Evolutionary conservation across 2,329 filamentous ascomycete genomes (phyloP), one percentile per base, ranked within the genome.

Genomic region (Alternaria metachromatica): DNA sequence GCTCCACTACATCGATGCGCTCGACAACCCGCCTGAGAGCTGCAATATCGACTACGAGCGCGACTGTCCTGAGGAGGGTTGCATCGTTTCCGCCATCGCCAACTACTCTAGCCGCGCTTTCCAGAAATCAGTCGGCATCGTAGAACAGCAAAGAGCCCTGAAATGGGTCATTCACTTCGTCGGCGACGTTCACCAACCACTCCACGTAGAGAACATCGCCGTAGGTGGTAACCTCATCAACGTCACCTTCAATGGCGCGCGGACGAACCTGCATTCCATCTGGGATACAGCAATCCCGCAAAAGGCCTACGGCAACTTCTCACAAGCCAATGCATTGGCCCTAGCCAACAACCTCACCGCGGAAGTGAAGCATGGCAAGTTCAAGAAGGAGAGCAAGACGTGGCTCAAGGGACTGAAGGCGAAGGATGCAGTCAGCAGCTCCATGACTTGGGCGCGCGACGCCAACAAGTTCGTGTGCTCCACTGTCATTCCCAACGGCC

Each of bases 151-250:
- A 61, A 80, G 83, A 53, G 84, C 84, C 0, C 71, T 87, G 20
- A 81, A 82, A 60, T 87, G 84, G 76, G 74, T 87, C 57, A 77
- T 87, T 21, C 85, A 80, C 56, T 86, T 87, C 71, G 80, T 96
- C 11, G 87, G 92, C 60, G 93, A 97, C 76, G 87, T 92, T 25
- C 88, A 88, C 63, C 93, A 94, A 74, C 92, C 91, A 0, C 82
- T 96, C 53, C 87, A 88, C 69, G 83, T 84, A 12, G 85, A 88
- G 72, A 81, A 78, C 44, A 72, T 81, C 13, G 80, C 79, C 7
- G 65, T 81, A 7, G 83, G 83, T 50, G 83, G 82, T 33, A 84
- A 84, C 69, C 73, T 70, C 3, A 80, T 84, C 64, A 76, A 81
- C 51, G 81, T 84, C 18, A 82, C 78, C 1, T 85, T 83, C 70